Conservation (phyloP, 208 protist genomes). For the Acanthamoeba triangularis region DNA sequence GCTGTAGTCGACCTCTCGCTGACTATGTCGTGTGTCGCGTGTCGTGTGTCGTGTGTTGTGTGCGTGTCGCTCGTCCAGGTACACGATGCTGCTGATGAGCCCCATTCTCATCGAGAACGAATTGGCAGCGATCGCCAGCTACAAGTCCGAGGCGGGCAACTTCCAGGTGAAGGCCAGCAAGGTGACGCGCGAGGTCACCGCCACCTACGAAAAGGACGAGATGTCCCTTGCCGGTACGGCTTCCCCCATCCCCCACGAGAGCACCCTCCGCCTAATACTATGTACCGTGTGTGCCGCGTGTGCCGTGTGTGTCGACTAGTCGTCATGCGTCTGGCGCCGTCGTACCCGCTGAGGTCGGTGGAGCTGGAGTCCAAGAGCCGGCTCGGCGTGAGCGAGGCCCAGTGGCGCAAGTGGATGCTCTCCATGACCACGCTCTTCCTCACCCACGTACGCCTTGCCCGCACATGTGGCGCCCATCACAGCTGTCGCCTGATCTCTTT, state of each 20-base stretch:
- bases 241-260: background rate
- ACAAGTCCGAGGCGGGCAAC: constrained; percentile 50
- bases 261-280: background rate
- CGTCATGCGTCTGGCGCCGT: constrained; percentile 48
- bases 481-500: background rate
- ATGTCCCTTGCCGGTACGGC: constrained; percentile 36
- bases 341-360: constrained; percentile 71
- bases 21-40: background rate
- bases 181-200: constrained; percentile 63
- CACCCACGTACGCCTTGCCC: constrained; percentile 39
- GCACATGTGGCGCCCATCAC: background rate
- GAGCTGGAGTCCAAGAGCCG: constrained; percentile 64
- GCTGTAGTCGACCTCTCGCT: background rate
- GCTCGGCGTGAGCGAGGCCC: constrained; percentile 70
- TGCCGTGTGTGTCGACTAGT: constrained; percentile 13
- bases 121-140: constrained; percentile 40
- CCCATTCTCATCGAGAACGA: constrained; percentile 74
- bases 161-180: constrained; percentile 69
- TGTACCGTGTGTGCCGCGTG: background rate
- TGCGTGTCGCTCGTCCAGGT: background rate
- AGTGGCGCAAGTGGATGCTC: constrained; percentile 78
- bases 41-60: too few relatives aligned
- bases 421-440: constrained; percentile 77
- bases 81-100: constrained; percentile 60
- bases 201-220: constrained; percentile 76